These are phyloP conservation scores for Trichoderma breve DNA, from an alignment of 2,329 filamentous ascomycete species.

Conservation along the genomic window DNA sequence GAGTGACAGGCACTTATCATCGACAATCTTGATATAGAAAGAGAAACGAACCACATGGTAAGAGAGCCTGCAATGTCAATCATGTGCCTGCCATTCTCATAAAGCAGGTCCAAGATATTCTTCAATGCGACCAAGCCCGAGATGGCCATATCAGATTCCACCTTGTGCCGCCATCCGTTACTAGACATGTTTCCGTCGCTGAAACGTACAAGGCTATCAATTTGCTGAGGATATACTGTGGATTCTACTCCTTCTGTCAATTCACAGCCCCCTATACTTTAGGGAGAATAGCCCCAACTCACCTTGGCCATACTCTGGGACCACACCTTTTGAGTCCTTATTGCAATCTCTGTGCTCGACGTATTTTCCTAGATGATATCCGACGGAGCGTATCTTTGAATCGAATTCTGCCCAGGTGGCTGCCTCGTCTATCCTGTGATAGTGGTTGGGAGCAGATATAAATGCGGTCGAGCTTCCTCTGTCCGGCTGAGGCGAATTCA, in stretches of 20 bases:
- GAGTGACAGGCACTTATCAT: no score
- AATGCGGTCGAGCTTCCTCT: neutral
- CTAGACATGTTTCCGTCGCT: neutral
- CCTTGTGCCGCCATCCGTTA: neutral
- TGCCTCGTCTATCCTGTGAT: neutral
- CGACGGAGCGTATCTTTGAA: neutral
- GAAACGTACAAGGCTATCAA: neutral
- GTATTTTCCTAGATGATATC: neutral
- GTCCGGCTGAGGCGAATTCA: neutral
- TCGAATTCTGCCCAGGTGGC: neutral
- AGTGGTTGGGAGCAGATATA: neutral
- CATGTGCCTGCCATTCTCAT: neutral
- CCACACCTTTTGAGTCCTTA: no score
- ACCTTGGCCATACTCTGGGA: neutral
- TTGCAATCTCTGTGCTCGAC: neutral
- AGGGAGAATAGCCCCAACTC: neutral
- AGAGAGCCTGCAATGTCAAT: neutral
- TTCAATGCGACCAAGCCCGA: neutral
- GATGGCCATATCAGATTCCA: neutral
- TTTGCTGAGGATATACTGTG: neutral
- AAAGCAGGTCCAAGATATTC: neutral
- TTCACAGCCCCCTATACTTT: neutral
- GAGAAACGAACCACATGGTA: neutral
- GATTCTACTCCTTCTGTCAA: neutral
- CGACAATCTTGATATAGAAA: neutral